Evolutionary conservation across 495 filamentous ascomycete genomes (phyloP).

Genomic region (Echria macrotheca): DNA sequence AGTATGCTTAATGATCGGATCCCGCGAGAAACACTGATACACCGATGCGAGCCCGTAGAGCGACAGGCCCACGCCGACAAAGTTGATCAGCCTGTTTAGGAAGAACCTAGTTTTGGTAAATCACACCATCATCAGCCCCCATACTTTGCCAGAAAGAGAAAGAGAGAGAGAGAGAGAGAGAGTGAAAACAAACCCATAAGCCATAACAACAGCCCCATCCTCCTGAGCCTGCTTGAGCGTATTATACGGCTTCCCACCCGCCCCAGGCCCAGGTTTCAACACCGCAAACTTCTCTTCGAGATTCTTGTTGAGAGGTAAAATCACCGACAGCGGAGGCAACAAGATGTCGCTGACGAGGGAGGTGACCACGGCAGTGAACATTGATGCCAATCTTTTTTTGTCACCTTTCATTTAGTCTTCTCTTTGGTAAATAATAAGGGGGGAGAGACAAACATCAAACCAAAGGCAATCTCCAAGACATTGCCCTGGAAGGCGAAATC

Average conservation of each 20-base stretch:
- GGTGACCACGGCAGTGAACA: constrained; percentile 67
- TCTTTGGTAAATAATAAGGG: background rate
- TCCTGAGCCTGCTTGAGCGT: constrained; percentile 60
- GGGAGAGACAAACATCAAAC: constrained; percentile 55
- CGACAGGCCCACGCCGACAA: constrained; percentile 58
- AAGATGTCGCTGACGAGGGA: constrained; percentile 68
- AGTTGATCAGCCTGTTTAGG: constrained; percentile 60
- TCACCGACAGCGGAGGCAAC: constrained; percentile 60
- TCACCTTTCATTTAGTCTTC: background rate
- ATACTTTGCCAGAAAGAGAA: no score
- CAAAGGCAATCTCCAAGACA: constrained; percentile 69
- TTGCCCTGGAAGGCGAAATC: constrained; percentile 71
- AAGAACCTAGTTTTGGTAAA: constrained; percentile 47
- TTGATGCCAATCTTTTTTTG: constrained; percentile 56
- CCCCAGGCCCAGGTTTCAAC: constrained; percentile 49
- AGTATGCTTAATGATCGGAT: constrained; percentile 65
- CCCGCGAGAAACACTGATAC: constrained; percentile 56
- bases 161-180: background rate
- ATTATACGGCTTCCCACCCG: constrained; percentile 52
- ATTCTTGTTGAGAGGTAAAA: constrained; percentile 65
- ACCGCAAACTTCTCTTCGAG: constrained; percentile 73
- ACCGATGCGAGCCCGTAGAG: constrained; percentile 61
- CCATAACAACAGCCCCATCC: constrained; percentile 67
- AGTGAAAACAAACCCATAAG: constrained; percentile 52
- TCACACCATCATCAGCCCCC: background rate